Evolutionary conservation across 163 green algal species (phyloP).

Genomic region (Coccomyxa subellipsoidea): DNA sequence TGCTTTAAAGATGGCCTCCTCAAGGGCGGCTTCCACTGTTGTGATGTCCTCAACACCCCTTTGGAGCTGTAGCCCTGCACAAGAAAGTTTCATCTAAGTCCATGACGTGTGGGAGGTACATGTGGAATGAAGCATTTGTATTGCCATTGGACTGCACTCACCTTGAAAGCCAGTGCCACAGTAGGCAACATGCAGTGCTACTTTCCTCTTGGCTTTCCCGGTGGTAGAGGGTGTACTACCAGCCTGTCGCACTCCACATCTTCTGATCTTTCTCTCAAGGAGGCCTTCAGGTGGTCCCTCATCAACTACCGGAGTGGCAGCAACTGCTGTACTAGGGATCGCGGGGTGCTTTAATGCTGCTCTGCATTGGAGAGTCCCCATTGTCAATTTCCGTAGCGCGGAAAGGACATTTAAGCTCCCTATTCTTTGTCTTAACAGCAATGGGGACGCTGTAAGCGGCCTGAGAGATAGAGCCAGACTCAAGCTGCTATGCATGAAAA

Average conservation of each 20-base stretch:
- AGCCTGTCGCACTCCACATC: not conserved
- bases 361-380: not conserved
- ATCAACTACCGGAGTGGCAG: not conserved
- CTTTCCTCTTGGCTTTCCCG: slow-evolving; percentile 32
- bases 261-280: not conserved
- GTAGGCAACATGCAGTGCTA: slow-evolving; percentile 37
- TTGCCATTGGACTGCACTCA: not conserved
- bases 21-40: slow-evolving; percentile 40
- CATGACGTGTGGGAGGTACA: not conserved
- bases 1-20: slow-evolving; percentile 46
- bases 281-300: not conserved
- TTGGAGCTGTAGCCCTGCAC: slow-evolving; percentile 39
- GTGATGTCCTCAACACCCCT: not conserved
- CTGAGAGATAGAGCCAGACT: not conserved
- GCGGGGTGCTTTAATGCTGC: not conserved
- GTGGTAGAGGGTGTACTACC: not conserved
- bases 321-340: not conserved
- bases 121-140: not conserved
- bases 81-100: not conserved
- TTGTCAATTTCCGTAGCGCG: not conserved
- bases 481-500: not conserved
- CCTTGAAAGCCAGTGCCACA: slow-evolving; percentile 33
- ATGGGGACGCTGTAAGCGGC: not conserved
- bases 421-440: not conserved
- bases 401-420: not conserved